Conservation (phyloP, 2,329 filamentous ascomycete genomes). For the Fusarium nanum region DNA sequence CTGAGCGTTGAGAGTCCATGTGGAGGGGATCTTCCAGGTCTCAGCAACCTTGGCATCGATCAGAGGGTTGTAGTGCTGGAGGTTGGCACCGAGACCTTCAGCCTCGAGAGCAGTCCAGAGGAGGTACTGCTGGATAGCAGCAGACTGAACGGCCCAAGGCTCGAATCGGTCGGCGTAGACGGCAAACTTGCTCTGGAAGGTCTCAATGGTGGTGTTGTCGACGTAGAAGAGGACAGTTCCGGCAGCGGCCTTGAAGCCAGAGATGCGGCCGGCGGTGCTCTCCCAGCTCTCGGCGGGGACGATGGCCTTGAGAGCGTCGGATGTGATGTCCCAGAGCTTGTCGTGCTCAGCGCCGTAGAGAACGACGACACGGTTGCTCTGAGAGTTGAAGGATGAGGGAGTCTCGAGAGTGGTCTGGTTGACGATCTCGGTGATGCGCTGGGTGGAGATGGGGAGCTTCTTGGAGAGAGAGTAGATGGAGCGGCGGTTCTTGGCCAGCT, state of each 20-base stretch:
- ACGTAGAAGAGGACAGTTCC: constrained; percentile 92
- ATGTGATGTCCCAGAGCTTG: constrained; percentile 83
- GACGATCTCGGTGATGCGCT: constrained; percentile 73
- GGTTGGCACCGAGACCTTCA: constrained; percentile 86
- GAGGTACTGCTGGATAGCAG: constrained; percentile 81
- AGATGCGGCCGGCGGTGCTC: constrained; percentile 58
- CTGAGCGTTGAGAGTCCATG: constrained; percentile 84
- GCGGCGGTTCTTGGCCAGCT: constrained; percentile 75
- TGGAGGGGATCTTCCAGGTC: constrained; percentile 75
- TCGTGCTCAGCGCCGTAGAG: constrained; percentile 86
- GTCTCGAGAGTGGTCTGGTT: constrained; percentile 73
- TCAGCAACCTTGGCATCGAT: constrained; percentile 77
- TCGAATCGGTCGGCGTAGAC: constrained; percentile 84
- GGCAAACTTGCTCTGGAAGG: constrained; percentile 75
- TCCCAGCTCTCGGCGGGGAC: constrained; percentile 74
- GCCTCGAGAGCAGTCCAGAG: constrained; percentile 85
- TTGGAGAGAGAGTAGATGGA: constrained; percentile 76
- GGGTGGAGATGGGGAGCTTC: constrained; percentile 63
- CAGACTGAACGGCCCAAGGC: constrained; percentile 78
- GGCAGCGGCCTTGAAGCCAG: constrained; percentile 75
- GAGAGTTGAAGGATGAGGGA: constrained; percentile 89
- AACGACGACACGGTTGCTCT: constrained; percentile 81
- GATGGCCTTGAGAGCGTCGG: constrained; percentile 62
- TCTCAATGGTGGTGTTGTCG: constrained; percentile 75
- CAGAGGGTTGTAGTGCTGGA: constrained; percentile 94